Conservation (phyloP, 148 eudicot species). For the Fagopyrum tataricum region DNA sequence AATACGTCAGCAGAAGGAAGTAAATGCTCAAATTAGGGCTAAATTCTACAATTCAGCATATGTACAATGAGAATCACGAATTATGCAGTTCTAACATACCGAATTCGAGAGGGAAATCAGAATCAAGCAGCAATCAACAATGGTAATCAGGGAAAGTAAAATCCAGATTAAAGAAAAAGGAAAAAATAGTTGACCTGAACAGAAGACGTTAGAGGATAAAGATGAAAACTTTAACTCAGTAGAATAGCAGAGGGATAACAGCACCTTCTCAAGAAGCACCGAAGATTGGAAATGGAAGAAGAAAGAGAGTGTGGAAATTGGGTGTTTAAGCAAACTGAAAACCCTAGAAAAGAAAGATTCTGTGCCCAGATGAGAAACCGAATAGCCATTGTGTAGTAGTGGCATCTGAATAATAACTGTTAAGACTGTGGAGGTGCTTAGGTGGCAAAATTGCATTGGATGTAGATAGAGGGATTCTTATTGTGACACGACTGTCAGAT, state of each 20-base stretch:
- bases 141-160: neutral
- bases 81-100: neutral
- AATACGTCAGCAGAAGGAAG: neutral
- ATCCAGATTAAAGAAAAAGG: neutral
- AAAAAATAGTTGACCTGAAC: neutral
- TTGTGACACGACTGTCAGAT: too few species aligned
- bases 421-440: neutral
- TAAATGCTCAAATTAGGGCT: neutral
- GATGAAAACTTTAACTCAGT: neutral
- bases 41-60: neutral
- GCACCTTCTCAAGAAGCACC: constrained; percentile 1
- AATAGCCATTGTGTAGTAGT: neutral
- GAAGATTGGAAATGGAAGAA: neutral
- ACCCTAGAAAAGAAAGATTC: neutral
- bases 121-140: neutral
- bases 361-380: neutral
- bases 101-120: neutral
- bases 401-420: constrained; percentile 8
- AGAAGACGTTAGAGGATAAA: neutral
- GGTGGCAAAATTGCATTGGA: neutral
- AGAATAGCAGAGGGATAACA: neutral
- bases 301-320: neutral
- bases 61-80: neutral
- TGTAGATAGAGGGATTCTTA: neutral
- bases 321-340: neutral